phyloP scores from a whole-genome alignment of 176 grass and related monocot species.

The Carex cristatella region DNA sequence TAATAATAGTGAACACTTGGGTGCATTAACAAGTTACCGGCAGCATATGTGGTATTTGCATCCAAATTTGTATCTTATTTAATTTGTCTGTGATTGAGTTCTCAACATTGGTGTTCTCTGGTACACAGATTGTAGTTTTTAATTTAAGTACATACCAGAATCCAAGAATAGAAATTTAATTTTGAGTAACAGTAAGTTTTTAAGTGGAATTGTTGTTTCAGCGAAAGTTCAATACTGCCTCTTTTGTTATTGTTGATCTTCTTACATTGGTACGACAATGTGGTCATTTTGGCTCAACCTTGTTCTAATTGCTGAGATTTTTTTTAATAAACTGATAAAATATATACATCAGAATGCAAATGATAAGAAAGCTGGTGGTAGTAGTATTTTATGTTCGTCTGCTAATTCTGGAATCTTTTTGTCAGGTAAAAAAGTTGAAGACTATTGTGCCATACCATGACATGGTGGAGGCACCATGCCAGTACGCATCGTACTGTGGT shows the following conservation, averaged over 20 bases:
- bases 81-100: background rate
- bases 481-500: constrained; percentile 64
- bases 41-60: background rate
- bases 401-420: constrained; percentile 34
- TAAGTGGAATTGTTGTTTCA: too few relatives aligned
- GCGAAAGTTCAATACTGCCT: too few relatives aligned
- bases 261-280: too few relatives aligned
- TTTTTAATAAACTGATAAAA: background rate
- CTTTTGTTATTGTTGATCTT: too few relatives aligned
- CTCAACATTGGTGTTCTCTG: background rate
- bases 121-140: background rate
- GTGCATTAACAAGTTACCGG: background rate
- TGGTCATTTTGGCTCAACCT: too few relatives aligned
- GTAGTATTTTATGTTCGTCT: background rate
- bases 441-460: constrained; percentile 65
- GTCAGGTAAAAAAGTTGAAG: constrained; percentile 66
- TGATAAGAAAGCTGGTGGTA: background rate
- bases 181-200: too few relatives aligned
- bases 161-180: background rate
- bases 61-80: background rate
- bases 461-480: constrained; percentile 61
- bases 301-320: background rate
- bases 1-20: background rate
- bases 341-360: background rate
- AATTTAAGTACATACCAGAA: background rate